A percentile compares a stretch with the other conserved stretches of the same genome.
phyloP scores from a whole-genome alignment of 2,329 filamentous ascomycete species.

The Neurospora crassa region DNA sequence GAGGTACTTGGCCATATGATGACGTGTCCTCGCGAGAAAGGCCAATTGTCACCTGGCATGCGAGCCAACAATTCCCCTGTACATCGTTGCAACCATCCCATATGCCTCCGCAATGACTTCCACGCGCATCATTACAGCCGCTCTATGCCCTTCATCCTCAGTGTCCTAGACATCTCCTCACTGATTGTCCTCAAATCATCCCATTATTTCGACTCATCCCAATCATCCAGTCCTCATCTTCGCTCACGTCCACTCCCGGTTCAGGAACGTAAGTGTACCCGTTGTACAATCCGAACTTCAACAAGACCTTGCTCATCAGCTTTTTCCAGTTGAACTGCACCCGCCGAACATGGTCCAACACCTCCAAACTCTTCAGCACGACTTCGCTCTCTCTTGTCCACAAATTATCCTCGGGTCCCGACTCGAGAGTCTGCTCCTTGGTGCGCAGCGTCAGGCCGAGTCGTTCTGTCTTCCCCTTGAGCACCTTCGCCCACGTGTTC shows the following conservation, averaged over 20 bases:
- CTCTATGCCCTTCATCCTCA: not conserved
- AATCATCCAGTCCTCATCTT: not conserved
- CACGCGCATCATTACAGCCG: not conserved
- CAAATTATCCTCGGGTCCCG: not conserved
- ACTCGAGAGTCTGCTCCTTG: not conserved
- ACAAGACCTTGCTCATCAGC: not conserved
- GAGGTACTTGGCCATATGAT: not conserved
- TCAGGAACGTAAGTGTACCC: not conserved
- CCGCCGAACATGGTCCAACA: not conserved
- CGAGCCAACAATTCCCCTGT: not conserved
- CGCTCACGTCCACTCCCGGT: not conserved
- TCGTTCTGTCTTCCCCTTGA: not conserved
- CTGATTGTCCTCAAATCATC: not conserved
- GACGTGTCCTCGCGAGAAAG: not conserved
- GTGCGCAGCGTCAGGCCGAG: not conserved
- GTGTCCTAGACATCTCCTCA: not conserved
- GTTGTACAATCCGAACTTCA: not conserved
- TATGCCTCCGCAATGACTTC: not conserved
- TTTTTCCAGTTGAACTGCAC: not conserved
- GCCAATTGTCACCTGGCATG: too few relatives aligned
- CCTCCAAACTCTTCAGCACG: not conserved
- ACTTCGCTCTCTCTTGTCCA: not conserved
- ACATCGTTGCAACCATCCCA: not conserved
- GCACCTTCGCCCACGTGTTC: not conserved
- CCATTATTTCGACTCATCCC: not conserved